phyloP scores from a whole-genome alignment of 2,329 filamentous ascomycete species.

The Chrysosporium queenslandicum region DNA sequence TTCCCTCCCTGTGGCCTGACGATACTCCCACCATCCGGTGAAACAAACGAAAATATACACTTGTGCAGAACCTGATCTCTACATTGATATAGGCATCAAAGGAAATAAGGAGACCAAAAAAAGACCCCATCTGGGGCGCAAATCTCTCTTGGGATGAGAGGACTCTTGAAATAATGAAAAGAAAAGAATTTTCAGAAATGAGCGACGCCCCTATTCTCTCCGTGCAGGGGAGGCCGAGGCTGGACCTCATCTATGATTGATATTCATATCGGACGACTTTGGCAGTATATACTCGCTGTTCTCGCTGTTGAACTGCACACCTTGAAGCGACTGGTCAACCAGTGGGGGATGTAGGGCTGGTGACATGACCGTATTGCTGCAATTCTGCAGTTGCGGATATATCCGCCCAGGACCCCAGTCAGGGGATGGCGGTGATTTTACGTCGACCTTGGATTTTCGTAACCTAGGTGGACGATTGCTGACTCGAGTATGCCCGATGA shows the following conservation, averaged over 20 bases:
- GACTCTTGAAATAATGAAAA: no score
- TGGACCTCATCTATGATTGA: not conserved
- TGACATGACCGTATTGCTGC: not conserved
- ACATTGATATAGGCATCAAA: not conserved
- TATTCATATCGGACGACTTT: not conserved
- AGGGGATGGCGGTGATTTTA: not conserved
- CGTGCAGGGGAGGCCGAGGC: no score
- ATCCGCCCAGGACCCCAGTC: not conserved
- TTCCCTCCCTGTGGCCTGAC: not conserved
- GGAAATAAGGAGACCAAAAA: not conserved
- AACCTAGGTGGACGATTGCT: slow-evolving; percentile 1
- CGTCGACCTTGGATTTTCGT: not conserved
- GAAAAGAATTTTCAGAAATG: no score
- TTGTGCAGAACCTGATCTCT: not conserved
- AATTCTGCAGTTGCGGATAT: not conserved
- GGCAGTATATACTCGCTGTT: slow-evolving; percentile 4
- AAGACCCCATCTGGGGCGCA: not conserved
- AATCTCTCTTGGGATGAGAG: no score
- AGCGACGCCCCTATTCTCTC: no score
- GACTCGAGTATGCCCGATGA: not conserved
- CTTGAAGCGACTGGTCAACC: not conserved
- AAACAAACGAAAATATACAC: not conserved
- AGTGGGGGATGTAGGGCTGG: not conserved
- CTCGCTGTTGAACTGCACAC: not conserved
- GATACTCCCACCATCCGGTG: not conserved